Evolutionary conservation across 2,329 filamentous ascomycete genomes (phyloP).

Genomic region (Aspergillus tanneri): DNA sequence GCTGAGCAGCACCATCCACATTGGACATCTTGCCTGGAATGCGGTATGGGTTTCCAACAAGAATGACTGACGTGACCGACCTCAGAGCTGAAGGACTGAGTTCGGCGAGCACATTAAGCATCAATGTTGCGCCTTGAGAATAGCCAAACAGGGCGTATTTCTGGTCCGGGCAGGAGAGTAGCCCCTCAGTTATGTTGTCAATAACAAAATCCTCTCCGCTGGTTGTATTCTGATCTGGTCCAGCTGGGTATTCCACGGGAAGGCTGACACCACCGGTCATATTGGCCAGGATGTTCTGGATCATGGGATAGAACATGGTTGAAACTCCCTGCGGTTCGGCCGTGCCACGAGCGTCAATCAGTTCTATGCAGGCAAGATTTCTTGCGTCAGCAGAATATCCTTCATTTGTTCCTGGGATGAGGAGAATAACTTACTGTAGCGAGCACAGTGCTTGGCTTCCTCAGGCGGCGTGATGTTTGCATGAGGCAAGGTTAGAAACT

Average conservation of each 20-base stretch:
- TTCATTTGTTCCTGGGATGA: not conserved
- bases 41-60: not conserved
- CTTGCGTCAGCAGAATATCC: not conserved
- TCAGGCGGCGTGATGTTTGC: not conserved
- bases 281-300: not conserved
- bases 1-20: not conserved
- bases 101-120: not conserved
- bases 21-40: not conserved
- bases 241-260: not conserved
- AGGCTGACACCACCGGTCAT: not conserved
- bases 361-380: too few relatives aligned
- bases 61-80: not conserved
- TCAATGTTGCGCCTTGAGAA: not conserved
- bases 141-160: not conserved
- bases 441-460: not conserved
- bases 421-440: not conserved
- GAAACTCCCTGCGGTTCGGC: not conserved
- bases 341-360: not conserved
- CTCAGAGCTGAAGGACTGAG: not conserved
- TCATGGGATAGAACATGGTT: not conserved
- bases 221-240: not conserved
- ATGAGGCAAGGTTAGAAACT: not conserved
- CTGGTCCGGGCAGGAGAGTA: not conserved
- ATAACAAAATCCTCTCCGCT: not conserved
- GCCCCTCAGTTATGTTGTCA: not conserved